phyloP scores from a whole-genome alignment of 2,329 filamentous ascomycete genomes.

The Cercospora beticola region DNA sequence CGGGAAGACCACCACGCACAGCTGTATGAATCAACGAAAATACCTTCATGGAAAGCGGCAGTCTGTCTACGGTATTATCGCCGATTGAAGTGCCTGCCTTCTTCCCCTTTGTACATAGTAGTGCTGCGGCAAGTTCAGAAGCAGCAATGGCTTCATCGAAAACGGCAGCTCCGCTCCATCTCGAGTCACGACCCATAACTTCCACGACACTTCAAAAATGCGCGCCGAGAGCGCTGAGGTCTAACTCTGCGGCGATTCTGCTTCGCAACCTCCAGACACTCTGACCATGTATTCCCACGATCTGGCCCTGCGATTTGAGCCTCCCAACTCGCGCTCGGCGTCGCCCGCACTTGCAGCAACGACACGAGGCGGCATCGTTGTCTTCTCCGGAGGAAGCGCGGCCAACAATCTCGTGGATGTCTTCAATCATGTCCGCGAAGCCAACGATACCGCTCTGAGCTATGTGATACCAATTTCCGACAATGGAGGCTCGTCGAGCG shows the following conservation, averaged over 20 bases:
- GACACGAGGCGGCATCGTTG: slow-evolving; percentile 61
- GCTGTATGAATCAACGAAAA: slow-evolving; percentile 9
- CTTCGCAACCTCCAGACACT: background rate
- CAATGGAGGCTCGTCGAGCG: slow-evolving; percentile 91
- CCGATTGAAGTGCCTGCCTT: background rate
- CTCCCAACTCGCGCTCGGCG: slow-evolving; percentile 19
- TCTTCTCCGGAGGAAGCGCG: slow-evolving; percentile 77
- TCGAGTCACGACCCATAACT: background rate
- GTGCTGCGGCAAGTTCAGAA: slow-evolving; percentile 3
- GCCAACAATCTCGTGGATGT: slow-evolving; percentile 92
- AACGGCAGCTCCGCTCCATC: slow-evolving; percentile 8
- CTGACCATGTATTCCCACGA: slow-evolving; percentile 19
- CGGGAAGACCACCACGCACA: background rate
- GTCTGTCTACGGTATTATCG: background rate
- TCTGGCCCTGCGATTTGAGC: slow-evolving; percentile 16
- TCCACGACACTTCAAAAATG: background rate
- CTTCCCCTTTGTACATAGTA: slow-evolving; percentile 5
- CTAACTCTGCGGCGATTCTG: background rate
- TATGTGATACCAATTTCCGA: slow-evolving; percentile 95
- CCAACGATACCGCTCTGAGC: slow-evolving; percentile 66
- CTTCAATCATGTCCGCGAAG: slow-evolving; percentile 63
- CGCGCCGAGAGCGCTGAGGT: background rate
- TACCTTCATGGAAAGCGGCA: background rate
- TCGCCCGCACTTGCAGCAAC: slow-evolving; percentile 25
- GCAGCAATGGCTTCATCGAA: slow-evolving; percentile 6